Evolutionary conservation across 2,329 filamentous ascomycete genomes (phyloP).

Genomic region (Neofusicoccum kwambonambiense): DNA sequence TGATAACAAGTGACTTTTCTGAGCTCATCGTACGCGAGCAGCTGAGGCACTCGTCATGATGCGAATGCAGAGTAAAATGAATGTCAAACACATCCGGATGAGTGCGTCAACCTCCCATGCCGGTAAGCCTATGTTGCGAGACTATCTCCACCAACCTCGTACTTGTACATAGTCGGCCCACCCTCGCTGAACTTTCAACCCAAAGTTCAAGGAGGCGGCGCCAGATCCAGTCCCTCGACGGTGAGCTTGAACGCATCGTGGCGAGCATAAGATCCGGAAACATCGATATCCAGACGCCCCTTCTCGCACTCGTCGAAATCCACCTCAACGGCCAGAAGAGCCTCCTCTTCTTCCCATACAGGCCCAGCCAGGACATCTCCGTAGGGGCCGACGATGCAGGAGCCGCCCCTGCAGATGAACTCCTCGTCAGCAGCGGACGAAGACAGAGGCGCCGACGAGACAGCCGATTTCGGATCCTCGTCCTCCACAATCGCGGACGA

Average conservation of each 20-base stretch:
- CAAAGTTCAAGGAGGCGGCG: conserved; percentile 49
- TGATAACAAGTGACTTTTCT: too few relatives aligned
- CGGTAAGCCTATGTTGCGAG: too few relatives aligned
- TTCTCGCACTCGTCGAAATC: conserved; percentile 87
- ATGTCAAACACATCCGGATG: too few relatives aligned
- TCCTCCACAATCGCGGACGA: conserved; percentile 9
- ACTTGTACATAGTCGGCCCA: too few relatives aligned
- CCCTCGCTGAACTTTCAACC: not conserved
- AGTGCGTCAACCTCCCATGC: too few relatives aligned
- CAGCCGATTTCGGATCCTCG: not conserved
- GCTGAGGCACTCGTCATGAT: too few relatives aligned
- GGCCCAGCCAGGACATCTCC: conserved; percentile 80
- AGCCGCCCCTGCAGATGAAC: conserved; percentile 73
- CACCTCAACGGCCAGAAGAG: conserved; percentile 68
- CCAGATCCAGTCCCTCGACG: conserved; percentile 60
- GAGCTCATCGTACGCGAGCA: too few relatives aligned
- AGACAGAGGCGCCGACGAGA: not conserved
- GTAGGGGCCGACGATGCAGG: conserved; percentile 74
- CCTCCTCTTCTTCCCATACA: conserved; percentile 73
- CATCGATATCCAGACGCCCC: conserved; percentile 79
- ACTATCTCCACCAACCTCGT: not conserved
- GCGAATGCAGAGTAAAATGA: too few relatives aligned
- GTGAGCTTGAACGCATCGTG: conserved; percentile 62
- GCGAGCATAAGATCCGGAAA: conserved; percentile 81
- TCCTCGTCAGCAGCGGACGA: conserved; percentile 31